phyloP scores from a whole-genome alignment of 345 rosid species.

The Clausena lansium region DNA sequence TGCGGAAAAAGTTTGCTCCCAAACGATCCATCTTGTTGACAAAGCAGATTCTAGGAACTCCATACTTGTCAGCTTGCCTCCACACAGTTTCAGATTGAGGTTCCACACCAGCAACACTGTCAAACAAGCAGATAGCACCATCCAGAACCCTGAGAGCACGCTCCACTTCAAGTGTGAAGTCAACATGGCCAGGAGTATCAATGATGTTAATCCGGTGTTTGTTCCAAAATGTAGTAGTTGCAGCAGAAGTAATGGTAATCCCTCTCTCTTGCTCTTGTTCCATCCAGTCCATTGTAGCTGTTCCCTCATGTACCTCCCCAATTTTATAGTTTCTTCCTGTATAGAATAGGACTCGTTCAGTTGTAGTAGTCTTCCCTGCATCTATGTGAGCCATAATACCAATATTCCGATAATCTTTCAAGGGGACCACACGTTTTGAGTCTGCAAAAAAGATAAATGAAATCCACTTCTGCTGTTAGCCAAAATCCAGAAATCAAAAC shows the following conservation, averaged over 20 bases:
- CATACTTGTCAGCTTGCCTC: conserved; percentile 99
- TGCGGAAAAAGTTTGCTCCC: conserved; percentile 92
- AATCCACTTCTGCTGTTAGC: conserved; percentile 9
- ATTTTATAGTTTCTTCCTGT: conserved; percentile 97
- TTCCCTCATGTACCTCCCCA: conserved; percentile 96
- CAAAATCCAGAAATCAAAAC: background rate
- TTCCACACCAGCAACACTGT: conserved; percentile 99
- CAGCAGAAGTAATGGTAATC: conserved; percentile 95
- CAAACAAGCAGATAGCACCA: conserved; percentile 94
- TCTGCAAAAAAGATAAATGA: conserved; percentile 34
- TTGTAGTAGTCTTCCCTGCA: conserved; percentile 97
- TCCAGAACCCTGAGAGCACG: conserved; percentile 94
- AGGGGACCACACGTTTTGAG: conserved; percentile 61
- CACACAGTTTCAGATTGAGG: conserved; percentile 99
- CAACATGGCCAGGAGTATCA: conserved; percentile 95
- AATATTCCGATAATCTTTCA: conserved; percentile 84
- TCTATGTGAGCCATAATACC: conserved; percentile 99
- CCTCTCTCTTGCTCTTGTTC: conserved; percentile 99
- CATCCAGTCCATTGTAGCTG: conserved; percentile 99
- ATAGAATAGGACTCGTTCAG: conserved; percentile 80
- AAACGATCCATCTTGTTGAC: conserved; percentile 96
- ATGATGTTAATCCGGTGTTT: conserved; percentile 91
- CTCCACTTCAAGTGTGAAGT: conserved; percentile 96
- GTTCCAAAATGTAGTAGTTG: conserved; percentile 92
- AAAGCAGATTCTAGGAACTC: conserved; percentile 96